Percentiles rank a stretch among this genome's conserved stretches.
These are phyloP conservation scores for Medicago lupulina DNA, from an alignment of 306 rosid genomes.

Conservation along the genomic window DNA sequence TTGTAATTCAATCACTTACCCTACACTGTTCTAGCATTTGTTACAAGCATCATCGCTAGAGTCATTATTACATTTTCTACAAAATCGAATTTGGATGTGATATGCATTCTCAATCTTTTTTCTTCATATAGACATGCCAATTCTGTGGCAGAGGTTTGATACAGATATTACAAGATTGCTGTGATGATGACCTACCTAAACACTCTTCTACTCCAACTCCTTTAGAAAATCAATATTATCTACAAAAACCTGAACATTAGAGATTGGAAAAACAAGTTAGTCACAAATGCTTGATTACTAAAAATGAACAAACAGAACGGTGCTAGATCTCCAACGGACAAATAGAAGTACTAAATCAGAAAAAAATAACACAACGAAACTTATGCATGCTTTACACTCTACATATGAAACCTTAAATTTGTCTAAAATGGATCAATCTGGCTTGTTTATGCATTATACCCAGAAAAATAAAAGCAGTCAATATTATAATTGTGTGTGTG, in stretches of 20 bases:
- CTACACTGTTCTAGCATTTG: slow-evolving; percentile 10
- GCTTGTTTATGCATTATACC: slow-evolving; percentile 7
- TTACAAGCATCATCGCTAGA: slow-evolving; percentile 39
- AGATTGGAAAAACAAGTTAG: slow-evolving; percentile 29
- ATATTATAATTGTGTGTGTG: no score
- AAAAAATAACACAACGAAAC: slow-evolving; percentile 9
- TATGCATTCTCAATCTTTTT: slow-evolving; percentile 46
- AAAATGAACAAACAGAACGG: slow-evolving; percentile 17
- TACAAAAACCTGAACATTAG: slow-evolving; percentile 82
- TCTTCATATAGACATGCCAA: slow-evolving; percentile 40
- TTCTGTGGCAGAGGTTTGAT: slow-evolving; percentile 44
- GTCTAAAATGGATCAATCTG: neutral
- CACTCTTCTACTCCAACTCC: slow-evolving; percentile 87
- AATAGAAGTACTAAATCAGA: slow-evolving; percentile 25
- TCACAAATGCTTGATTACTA: slow-evolving; percentile 33
- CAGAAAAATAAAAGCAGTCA: neutral
- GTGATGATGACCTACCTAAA: slow-evolving; percentile 33
- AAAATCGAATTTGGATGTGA: slow-evolving; percentile 59
- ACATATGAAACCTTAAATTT: slow-evolving; percentile 24
- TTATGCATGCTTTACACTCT: slow-evolving; percentile 20
- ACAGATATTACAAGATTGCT: slow-evolving; percentile 36
- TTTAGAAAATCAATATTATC: slow-evolving; percentile 90
- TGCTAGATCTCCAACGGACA: slow-evolving; percentile 32
- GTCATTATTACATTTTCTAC: slow-evolving; percentile 62
- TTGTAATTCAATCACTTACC: slow-evolving; percentile 4